These are phyloP conservation scores for Linderniella brevidens DNA, from an alignment of 257 asterid genomes.

Conservation along the genomic window DNA sequence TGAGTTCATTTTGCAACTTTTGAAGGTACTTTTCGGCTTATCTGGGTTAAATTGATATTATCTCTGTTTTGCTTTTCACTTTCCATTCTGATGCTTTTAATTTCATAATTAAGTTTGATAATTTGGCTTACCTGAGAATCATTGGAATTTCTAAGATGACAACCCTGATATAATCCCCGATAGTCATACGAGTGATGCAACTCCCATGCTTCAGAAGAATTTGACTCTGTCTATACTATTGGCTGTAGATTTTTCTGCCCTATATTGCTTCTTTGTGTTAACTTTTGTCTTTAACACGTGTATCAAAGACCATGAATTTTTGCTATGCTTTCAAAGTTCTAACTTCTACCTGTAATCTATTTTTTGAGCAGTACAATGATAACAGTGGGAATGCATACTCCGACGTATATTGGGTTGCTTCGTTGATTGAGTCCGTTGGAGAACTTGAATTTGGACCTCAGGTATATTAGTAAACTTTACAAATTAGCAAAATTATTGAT, in stretches of 20 bases:
- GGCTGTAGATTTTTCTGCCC: no score
- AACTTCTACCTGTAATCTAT: slow-evolving; percentile 1
- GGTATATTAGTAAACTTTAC: slow-evolving; percentile 25
- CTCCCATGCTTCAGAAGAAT: no score
- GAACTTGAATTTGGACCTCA: slow-evolving; percentile 93
- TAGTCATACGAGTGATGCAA: no score
- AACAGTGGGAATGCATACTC: slow-evolving; percentile 86
- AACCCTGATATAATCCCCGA: no score
- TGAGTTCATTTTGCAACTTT: slow-evolving; percentile 85
- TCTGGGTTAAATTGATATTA: neutral
- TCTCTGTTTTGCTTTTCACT: no score
- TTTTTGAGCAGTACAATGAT: slow-evolving; percentile 62
- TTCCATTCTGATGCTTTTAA: no score
- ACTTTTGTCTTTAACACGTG: no score
- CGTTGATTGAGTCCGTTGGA: slow-evolving; percentile 81
- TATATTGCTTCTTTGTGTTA: no score
- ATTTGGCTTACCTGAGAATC: no score
- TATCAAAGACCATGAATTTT: neutral
- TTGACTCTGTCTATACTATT: no score
- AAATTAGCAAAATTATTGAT: slow-evolving; percentile 3
- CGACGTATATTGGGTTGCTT: slow-evolving; percentile 93
- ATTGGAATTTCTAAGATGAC: no score
- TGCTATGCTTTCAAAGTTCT: neutral
- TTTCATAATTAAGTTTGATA: no score
- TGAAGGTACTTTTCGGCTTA: slow-evolving; percentile 54